phyloP scores from a whole-genome alignment of 2,329 filamentous ascomycete species.

The Trichoderma asperellum region DNA sequence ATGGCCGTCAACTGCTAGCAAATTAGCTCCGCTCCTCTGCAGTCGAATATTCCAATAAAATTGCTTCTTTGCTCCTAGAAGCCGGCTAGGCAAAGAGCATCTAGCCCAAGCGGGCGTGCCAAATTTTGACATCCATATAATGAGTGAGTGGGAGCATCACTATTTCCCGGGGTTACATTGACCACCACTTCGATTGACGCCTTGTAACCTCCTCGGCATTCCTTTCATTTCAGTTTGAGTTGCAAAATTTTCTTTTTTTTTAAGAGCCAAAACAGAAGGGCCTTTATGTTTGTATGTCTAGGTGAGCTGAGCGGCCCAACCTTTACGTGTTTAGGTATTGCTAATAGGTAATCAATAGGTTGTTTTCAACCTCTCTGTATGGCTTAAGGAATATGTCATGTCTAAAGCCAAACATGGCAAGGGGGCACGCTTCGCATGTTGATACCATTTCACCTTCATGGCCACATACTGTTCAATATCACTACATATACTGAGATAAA shows the following conservation, averaged over 20 bases:
- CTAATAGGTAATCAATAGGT: neutral
- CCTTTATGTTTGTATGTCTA: neutral
- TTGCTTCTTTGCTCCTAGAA: neutral
- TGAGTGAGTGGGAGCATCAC: neutral
- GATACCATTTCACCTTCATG: neutral
- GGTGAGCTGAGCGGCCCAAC: neutral
- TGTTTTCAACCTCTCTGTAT: neutral
- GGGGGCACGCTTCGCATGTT: slow-evolving; percentile 5
- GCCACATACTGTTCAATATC: neutral
- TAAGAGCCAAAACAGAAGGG: neutral
- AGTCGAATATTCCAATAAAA: neutral
- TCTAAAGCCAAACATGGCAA: neutral
- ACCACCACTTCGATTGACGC: neutral
- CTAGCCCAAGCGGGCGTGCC: neutral
- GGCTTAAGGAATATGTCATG: neutral
- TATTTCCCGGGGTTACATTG: neutral
- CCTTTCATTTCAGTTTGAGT: neutral
- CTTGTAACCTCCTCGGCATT: neutral
- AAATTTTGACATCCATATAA: neutral
- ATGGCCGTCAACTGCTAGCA: neutral
- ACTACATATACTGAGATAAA: neutral
- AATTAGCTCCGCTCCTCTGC: neutral
- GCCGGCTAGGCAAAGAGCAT: neutral
- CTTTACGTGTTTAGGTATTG: neutral
- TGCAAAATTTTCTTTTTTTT: neutral